Conservation (phyloP, 306 rosid genomes). For the Prunus campanulata region DNA sequence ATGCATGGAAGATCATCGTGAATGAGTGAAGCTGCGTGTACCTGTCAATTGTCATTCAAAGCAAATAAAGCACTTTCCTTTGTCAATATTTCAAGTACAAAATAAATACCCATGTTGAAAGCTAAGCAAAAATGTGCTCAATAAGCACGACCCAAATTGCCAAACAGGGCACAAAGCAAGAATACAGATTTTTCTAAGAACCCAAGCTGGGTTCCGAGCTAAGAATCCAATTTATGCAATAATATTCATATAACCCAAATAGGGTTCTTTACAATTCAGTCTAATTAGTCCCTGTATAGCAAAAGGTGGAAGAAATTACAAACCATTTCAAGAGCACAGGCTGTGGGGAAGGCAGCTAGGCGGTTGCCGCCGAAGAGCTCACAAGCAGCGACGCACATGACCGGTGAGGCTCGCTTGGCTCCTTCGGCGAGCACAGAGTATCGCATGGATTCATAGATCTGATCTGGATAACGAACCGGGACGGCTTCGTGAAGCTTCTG, state of each 20-base stretch:
- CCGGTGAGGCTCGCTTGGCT: constrained; percentile 91
- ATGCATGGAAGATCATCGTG: constrained; percentile 96
- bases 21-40: constrained; percentile 88
- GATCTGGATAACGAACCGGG: constrained; percentile 56
- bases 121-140: not conserved
- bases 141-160: not conserved
- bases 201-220: not conserved
- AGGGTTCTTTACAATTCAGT: not conserved
- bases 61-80: not conserved
- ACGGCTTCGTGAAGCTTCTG: constrained; percentile 78
- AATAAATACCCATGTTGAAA: not conserved
- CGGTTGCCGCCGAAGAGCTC: constrained; percentile 83
- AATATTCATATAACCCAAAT: not conserved
- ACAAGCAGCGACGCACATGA: constrained; percentile 88
- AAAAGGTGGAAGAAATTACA: not conserved
- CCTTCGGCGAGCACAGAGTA: constrained; percentile 77
- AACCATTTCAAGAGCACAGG: constrained; percentile 98
- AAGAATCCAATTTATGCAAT: not conserved
- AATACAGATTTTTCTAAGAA: not conserved
- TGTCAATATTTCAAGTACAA: not conserved
- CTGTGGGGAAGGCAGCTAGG: constrained; percentile 86
- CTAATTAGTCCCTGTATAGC: not conserved
- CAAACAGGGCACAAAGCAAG: not conserved
- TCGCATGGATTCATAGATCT: constrained; percentile 89
- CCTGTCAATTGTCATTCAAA: constrained; percentile 44